Conservation (phyloP, 2,329 filamentous ascomycete species). For the Plectosphaerella plurivora region DNA sequence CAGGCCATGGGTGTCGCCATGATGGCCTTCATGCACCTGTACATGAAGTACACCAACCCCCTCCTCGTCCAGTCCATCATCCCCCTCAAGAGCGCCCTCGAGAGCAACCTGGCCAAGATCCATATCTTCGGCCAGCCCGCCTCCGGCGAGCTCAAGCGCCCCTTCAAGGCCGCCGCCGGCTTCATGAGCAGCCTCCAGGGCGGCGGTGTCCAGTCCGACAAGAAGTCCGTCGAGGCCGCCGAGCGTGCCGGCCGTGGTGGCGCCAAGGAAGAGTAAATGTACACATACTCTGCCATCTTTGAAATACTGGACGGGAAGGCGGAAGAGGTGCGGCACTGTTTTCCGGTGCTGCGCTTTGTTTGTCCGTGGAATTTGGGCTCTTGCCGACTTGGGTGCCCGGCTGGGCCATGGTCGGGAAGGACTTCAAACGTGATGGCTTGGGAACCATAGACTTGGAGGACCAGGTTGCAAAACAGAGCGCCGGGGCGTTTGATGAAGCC, state of each 20-base stretch:
- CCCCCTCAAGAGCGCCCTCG: constrained; percentile 90
- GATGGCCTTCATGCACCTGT: constrained; percentile 98
- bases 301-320: too few relatives aligned
- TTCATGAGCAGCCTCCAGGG: constrained; percentile 80
- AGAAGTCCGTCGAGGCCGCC: constrained; percentile 77
- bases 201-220: constrained; percentile 79
- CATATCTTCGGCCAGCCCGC: constrained; percentile 85
- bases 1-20: constrained; percentile 96
- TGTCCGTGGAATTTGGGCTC: too few relatives aligned
- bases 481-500: too few relatives aligned
- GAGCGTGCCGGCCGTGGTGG: constrained; percentile 71
- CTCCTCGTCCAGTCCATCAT: constrained; percentile 98
- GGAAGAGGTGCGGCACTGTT: too few relatives aligned
- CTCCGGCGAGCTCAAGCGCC: constrained; percentile 85
- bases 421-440: too few relatives aligned
- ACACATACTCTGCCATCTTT: too few relatives aligned
- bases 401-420: too few relatives aligned
- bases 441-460: too few relatives aligned
- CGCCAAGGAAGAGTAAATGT: constrained; percentile 64
- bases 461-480: too few relatives aligned
- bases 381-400: too few relatives aligned
- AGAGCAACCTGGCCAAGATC: constrained; percentile 95
- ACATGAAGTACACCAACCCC: constrained; percentile 99
- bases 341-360: too few relatives aligned
- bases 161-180: constrained; percentile 79